Evolutionary conservation across 139 green algal species (phyloP).

Genomic region (Closterium sp.): DNA sequence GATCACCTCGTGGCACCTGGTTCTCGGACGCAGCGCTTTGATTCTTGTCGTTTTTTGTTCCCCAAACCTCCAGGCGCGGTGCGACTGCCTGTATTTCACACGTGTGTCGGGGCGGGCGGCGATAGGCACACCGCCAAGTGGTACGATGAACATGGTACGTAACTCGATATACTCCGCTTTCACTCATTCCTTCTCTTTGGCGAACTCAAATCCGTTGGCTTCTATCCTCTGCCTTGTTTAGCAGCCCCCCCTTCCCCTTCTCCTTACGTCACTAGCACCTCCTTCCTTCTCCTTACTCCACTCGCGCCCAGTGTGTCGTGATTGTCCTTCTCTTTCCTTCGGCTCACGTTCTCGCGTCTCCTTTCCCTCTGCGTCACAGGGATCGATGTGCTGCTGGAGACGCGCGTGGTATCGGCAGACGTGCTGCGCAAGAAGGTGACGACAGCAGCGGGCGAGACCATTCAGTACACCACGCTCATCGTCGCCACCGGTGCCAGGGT

Average conservation of each 20-base stretch:
- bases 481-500: constrained; percentile 71
- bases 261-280: too few relatives aligned
- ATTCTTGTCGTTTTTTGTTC: too few relatives aligned
- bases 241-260: background rate
- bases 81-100: constrained; percentile 89
- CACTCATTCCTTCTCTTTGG: too few relatives aligned
- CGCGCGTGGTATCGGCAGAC: constrained; percentile 61
- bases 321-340: too few relatives aligned
- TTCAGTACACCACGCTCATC: constrained; percentile 82
- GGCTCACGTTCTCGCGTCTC: too few relatives aligned
- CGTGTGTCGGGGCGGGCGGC: constrained; percentile 80
- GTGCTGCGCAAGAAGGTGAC: constrained; percentile 65
- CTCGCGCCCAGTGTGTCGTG: too few relatives aligned
- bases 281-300: too few relatives aligned
- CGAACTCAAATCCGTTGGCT: background rate
- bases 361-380: constrained; percentile 4
- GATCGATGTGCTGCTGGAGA: constrained; percentile 70
- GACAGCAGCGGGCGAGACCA: constrained; percentile 58
- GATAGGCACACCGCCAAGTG: constrained; percentile 75
- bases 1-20: too few relatives aligned
- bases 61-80: constrained; percentile 52
- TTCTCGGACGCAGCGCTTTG: too few relatives aligned
- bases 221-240: background rate
- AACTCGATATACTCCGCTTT: too few relatives aligned
- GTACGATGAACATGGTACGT: constrained; percentile 71